These are phyloP conservation scores for Erysimum pusillum DNA, from an alignment of 441 rosid genomes.

Conservation along the genomic window DNA sequence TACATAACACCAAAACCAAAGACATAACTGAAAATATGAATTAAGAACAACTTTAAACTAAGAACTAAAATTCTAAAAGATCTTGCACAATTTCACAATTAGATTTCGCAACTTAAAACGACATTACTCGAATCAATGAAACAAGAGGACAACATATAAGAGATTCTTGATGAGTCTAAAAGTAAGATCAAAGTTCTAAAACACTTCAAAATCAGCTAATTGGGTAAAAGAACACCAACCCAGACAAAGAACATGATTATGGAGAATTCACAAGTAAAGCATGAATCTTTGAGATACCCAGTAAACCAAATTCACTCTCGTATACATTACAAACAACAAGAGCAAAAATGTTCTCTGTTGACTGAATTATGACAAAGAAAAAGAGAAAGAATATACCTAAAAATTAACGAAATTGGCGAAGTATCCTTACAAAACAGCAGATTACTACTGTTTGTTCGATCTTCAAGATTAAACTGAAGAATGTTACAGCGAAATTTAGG, in stretches of 20 bases:
- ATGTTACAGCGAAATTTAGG: neutral
- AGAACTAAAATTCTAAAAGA: too few relatives aligned
- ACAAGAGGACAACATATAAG: neutral
- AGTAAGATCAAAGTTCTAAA: conserved; percentile 51
- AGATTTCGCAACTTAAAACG: conserved; percentile 9
- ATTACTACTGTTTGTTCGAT: neutral
- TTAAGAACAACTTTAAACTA: too few relatives aligned
- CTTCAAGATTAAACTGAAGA: too few relatives aligned
- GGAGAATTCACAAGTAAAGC: neutral
- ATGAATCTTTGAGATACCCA: conserved; percentile 9
- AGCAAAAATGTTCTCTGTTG: neutral
- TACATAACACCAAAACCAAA: too few relatives aligned
- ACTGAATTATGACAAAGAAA: neutral
- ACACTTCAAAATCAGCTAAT: conserved; percentile 4
- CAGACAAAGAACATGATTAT: neutral
- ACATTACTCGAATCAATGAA: conserved; percentile 14
- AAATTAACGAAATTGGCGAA: neutral
- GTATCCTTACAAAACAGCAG: neutral
- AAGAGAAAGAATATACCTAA: neutral
- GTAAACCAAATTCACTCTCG: neutral
- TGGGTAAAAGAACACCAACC: conserved; percentile 17
- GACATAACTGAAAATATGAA: too few relatives aligned
- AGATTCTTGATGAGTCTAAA: neutral
- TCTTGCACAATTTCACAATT: neutral
- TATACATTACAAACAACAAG: conserved; percentile 21